Evolutionary conservation across 2,329 filamentous ascomycete genomes (phyloP).

Genomic region (Fusarium concolor): DNA sequence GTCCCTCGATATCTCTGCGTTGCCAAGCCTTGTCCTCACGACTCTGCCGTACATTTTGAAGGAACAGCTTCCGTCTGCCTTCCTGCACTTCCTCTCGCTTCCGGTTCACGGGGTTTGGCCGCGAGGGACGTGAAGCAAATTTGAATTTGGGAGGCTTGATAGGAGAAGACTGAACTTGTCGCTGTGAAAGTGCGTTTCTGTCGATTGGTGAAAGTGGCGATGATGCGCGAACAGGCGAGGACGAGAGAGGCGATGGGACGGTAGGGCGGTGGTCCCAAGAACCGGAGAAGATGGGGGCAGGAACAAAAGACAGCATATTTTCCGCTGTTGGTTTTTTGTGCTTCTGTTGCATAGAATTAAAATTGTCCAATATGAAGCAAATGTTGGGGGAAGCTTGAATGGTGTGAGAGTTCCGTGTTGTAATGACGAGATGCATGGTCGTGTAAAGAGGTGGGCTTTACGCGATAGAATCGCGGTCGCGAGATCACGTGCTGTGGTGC

Average conservation of each 20-base stretch:
- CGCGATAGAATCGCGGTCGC: constrained; percentile 46
- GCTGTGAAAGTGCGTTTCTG: constrained; percentile 55
- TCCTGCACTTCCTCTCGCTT: constrained; percentile 72
- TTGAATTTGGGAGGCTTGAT: constrained; percentile 57
- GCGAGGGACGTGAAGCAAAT: constrained; percentile 66
- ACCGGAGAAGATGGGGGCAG: constrained; percentile 58
- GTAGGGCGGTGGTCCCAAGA: constrained; percentile 60
- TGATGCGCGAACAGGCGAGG: constrained; percentile 67
- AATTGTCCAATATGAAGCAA: not conserved
- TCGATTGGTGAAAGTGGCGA: constrained; percentile 60
- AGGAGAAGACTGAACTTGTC: constrained; percentile 60
- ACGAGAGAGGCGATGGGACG: constrained; percentile 61
- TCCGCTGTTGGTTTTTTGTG: constrained; percentile 44
- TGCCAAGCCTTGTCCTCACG: constrained; percentile 70
- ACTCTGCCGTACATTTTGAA: constrained; percentile 73
- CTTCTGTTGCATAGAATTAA: constrained; percentile 49
- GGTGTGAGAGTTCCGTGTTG: not conserved
- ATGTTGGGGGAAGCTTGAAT: not conserved
- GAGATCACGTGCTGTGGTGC: constrained; percentile 48
- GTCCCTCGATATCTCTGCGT: constrained; percentile 71
- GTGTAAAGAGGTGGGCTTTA: constrained; percentile 36
- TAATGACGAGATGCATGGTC: constrained; percentile 21
- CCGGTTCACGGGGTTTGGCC: constrained; percentile 72
- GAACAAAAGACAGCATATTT: constrained; percentile 58
- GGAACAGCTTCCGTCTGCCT: constrained; percentile 73